Conservation (phyloP, 192 early-diverging fungal species). For the Thoreauomyces humboldtii region DNA sequence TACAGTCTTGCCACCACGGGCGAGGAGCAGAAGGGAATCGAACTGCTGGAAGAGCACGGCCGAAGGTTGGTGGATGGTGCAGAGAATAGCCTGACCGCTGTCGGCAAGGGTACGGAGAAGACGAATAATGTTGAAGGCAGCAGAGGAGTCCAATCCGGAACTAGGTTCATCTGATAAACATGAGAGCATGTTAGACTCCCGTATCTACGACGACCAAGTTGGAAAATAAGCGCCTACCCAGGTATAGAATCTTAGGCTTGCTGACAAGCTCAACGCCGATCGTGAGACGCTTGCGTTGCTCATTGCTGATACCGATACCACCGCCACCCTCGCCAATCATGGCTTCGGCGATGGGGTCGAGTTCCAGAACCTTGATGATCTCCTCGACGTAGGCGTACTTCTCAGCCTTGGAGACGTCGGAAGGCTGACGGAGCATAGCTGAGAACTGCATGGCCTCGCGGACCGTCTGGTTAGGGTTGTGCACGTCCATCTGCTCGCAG, state of each 20-base stretch:
- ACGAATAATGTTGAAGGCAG: slow-evolving; percentile 66
- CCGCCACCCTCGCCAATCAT: slow-evolving; percentile 68
- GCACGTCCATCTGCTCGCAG: slow-evolving; percentile 73
- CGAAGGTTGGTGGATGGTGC: slow-evolving; percentile 87
- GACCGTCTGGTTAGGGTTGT: slow-evolving; percentile 50
- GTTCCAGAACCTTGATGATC: slow-evolving; percentile 72
- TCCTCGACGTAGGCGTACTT: slow-evolving; percentile 75
- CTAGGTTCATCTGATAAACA: slow-evolving; percentile 89
- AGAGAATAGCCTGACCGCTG: slow-evolving; percentile 73
- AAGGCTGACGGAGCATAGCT: slow-evolving; percentile 42
- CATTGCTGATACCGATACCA: slow-evolving; percentile 76
- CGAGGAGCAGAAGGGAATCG: slow-evolving; percentile 75
- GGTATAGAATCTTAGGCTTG: slow-evolving; percentile 77
- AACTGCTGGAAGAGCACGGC: slow-evolving; percentile 83
- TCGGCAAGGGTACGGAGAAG: slow-evolving; percentile 60
- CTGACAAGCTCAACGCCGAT: slow-evolving; percentile 85
- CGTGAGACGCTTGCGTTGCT: slow-evolving; percentile 85
- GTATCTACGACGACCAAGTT: too few relatives aligned
- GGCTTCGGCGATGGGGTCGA: slow-evolving; percentile 72
- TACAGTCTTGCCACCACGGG: slow-evolving; percentile 75
- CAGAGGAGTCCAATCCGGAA: slow-evolving; percentile 70
- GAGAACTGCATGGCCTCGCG: slow-evolving; percentile 77
- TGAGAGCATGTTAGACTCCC: slow-evolving; percentile 68
- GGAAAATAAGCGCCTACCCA: too few relatives aligned
- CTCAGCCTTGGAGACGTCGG: slow-evolving; percentile 58